A percentile compares a stretch with the other conserved stretches of the same genome.
Conservation (phyloP, 2,329 filamentous ascomycete species). For the Sordariomycetes sp. region DNA sequence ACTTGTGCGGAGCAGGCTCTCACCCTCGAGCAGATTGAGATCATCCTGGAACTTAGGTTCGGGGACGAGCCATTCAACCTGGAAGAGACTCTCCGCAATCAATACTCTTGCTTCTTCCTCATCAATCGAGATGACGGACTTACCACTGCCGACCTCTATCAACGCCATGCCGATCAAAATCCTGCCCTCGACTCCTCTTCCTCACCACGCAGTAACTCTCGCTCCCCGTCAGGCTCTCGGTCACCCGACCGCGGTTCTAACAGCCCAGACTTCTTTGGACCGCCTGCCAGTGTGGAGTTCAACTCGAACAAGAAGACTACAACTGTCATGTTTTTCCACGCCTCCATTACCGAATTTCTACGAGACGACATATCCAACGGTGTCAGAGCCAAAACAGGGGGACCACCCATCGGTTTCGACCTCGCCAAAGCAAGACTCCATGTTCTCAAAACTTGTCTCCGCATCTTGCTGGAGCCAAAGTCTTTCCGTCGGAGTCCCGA, state of each 20-base stretch:
- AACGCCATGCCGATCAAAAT: constrained; percentile 1
- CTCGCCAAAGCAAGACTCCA: constrained; percentile 19
- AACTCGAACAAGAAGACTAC: constrained; percentile 27
- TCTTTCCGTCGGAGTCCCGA: neutral
- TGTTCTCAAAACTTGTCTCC: constrained; percentile 22
- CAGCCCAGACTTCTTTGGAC: constrained; percentile 16
- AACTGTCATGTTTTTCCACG: constrained; percentile 24
- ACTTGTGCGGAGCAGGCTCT: constrained; percentile 28
- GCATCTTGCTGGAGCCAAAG: constrained; percentile 21
- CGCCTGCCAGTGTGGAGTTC: constrained; percentile 21
- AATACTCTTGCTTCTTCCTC: constrained; percentile 32
- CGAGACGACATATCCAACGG: constrained; percentile 15
- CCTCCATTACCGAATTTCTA: constrained; percentile 24
- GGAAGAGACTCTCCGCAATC: constrained; percentile 26
- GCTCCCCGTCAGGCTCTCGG: neutral
- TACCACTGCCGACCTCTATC: constrained; percentile 21
- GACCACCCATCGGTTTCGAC: constrained; percentile 19
- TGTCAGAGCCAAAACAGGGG: constrained; percentile 5
- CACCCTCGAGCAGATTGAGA: constrained; percentile 28
- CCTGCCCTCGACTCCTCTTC: neutral
- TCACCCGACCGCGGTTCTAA: constrained; percentile 8
- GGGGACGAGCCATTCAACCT: constrained; percentile 24
- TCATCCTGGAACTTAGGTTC: constrained; percentile 26
- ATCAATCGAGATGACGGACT: constrained; percentile 28
- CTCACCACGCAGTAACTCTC: neutral